Percentiles rank a stretch among this genome's conserved stretches.
Conservation (phyloP, 805 yeast species). For the Candida ascalaphidarum region DNA sequence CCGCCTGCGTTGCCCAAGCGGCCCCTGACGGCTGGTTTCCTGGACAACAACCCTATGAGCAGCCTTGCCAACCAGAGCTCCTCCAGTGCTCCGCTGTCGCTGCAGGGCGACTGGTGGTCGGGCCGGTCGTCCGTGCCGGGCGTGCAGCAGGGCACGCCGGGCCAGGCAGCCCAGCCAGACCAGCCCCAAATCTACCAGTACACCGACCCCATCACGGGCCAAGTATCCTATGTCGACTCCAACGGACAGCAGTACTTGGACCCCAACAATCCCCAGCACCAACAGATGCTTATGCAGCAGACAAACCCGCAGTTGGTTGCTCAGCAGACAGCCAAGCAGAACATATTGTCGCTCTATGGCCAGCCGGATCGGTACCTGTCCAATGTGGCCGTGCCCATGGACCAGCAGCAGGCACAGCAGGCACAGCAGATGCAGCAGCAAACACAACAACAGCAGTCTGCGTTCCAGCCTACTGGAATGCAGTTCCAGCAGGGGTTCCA, state of each 20-base stretch:
- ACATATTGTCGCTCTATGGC: conserved; percentile 32
- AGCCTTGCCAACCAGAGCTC: neutral
- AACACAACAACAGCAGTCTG: conserved; percentile 2
- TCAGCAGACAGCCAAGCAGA: conserved; percentile 31
- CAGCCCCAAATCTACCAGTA: conserved; percentile 54
- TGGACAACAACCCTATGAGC: conserved; percentile 22
- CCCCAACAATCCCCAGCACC: conserved; percentile 16
- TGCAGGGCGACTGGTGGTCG: conserved; percentile 23
- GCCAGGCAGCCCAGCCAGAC: conserved; percentile 12
- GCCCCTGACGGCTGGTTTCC: conserved; percentile 12
- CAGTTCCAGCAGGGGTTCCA: too few species aligned
- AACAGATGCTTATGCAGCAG: conserved; percentile 26
- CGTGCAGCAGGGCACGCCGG: conserved; percentile 1
- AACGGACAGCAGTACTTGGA: conserved; percentile 47
- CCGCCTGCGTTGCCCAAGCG: conserved; percentile 43
- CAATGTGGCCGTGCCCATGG: conserved; percentile 42
- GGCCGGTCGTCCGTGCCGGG: conserved; percentile 3
- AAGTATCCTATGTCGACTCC: conserved; percentile 56
- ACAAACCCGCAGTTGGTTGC: conserved; percentile 16
- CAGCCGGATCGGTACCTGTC: conserved; percentile 34
- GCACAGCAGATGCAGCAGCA: conserved; percentile 5
- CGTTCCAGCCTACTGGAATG: too few species aligned
- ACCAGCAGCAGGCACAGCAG: conserved; percentile 6
- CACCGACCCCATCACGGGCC: conserved; percentile 65
- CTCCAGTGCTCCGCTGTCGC: too few species aligned